Evolutionary conservation across 805 yeast species (phyloP).

Genomic region (Candida ponderosae): DNA sequence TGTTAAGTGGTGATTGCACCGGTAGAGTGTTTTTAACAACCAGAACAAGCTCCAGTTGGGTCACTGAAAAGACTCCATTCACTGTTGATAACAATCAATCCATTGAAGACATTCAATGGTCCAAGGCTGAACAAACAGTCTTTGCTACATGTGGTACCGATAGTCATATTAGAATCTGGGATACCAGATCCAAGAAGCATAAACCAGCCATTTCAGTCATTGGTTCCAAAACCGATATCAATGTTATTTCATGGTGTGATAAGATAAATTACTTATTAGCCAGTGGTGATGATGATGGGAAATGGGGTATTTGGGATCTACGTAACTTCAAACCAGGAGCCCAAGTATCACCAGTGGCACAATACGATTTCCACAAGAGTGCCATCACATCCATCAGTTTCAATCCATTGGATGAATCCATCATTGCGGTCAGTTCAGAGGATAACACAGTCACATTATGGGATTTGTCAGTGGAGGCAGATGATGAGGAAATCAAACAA

Average conservation of each 20-base stretch:
- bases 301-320: slow-evolving; percentile 98
- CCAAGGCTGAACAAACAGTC: slow-evolving; percentile 83
- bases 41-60: slow-evolving; percentile 74
- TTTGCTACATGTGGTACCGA: slow-evolving; percentile 94
- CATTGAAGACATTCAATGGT: slow-evolving; percentile 98
- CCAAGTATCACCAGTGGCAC: slow-evolving; percentile 73
- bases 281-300: slow-evolving; percentile 95
- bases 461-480: slow-evolving; percentile 98
- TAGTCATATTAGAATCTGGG: slow-evolving; percentile 93
- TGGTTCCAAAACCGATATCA: slow-evolving; percentile 80
- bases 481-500: slow-evolving; percentile 89
- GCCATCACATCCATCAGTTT: slow-evolving; percentile 90
- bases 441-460: slow-evolving; percentile 95
- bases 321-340: slow-evolving; percentile 63
- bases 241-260: slow-evolving; percentile 92
- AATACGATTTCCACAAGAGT: slow-evolving; percentile 89
- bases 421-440: slow-evolving; percentile 91
- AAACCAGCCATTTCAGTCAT: slow-evolving; percentile 80
- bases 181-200: slow-evolving; percentile 87
- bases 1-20: slow-evolving; percentile 81
- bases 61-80: slow-evolving; percentile 79
- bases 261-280: slow-evolving; percentile 84
- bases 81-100: slow-evolving; percentile 53
- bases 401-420: slow-evolving; percentile 93
- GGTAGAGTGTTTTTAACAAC: slow-evolving; percentile 78